A percentile compares a stretch with the other conserved stretches of the same genome.
These are phyloP conservation scores for Hypoxylon rubiginosum DNA, from an alignment of 2,329 filamentous ascomycete species.

Conservation along the genomic window DNA sequence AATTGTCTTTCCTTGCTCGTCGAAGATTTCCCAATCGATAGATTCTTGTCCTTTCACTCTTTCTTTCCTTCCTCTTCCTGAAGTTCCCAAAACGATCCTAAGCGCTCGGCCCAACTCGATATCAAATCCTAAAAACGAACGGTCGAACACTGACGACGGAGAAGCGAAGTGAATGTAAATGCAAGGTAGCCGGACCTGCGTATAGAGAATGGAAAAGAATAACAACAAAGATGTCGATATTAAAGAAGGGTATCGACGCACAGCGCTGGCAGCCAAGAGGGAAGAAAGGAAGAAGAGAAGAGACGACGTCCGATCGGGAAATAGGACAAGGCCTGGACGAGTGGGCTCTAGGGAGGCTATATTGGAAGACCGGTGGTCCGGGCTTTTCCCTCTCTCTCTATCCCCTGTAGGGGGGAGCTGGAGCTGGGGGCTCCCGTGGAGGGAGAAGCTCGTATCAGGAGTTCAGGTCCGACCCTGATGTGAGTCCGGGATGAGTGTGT, in stretches of 20 bases:
- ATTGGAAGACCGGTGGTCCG: slow-evolving; percentile 52
- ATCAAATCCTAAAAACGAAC: slow-evolving; percentile 39
- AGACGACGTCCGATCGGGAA: slow-evolving; percentile 43
- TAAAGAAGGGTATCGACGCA: slow-evolving; percentile 68
- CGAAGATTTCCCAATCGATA: slow-evolving; percentile 32
- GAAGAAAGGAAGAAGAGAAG: slow-evolving; percentile 50
- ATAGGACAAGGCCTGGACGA: slow-evolving; percentile 34
- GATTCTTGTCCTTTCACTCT: slow-evolving; percentile 37
- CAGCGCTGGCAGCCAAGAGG: slow-evolving; percentile 59
- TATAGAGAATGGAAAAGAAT: slow-evolving; percentile 44
- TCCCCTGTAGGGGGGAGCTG: slow-evolving; percentile 47
- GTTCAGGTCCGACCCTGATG: slow-evolving; percentile 43
- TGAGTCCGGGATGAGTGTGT: slow-evolving; percentile 50
- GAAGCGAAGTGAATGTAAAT: slow-evolving; percentile 49
- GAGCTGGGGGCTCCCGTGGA: slow-evolving; percentile 56
- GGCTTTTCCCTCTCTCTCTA: slow-evolving; percentile 40
- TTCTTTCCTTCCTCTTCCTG: slow-evolving; percentile 40
- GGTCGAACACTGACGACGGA: slow-evolving; percentile 29
- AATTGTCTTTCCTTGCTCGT: slow-evolving; percentile 29
- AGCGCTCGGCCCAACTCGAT: slow-evolving; percentile 36
- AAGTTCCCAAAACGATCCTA: slow-evolving; percentile 37
- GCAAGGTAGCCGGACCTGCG: slow-evolving; percentile 69
- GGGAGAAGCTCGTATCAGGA: slow-evolving; percentile 59
- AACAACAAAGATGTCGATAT: slow-evolving; percentile 57
- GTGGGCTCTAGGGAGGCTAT: slow-evolving; percentile 53